Evolutionary conservation across 371 early-diverging fungal species (phyloP), one percentile per base, ranked within the genome.

Genomic region (Apophysomyces ossiformis): DNA sequence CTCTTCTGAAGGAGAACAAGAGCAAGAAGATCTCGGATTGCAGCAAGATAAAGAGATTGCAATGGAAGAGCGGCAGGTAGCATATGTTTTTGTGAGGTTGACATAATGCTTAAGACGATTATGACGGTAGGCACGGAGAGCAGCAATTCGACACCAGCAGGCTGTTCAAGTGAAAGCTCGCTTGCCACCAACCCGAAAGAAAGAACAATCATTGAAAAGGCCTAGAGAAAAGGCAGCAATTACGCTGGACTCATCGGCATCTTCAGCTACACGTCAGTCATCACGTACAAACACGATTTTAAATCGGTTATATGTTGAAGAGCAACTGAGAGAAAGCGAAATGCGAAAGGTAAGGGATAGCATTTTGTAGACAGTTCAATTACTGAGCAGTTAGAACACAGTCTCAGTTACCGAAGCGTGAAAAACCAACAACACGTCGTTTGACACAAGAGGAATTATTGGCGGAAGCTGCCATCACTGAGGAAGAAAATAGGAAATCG

Each of bases 381-480:
- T 47, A 7, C n/a, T 15, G 1, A 47, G 21, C 47, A 47, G 13
- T 1, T n/a, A 45, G 32, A 41, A 59, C 47, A 37, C 59, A 73
- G 75, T 70, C 77, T 9, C 46, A 45, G 13, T 69, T 72, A 47
- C 84, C 85, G 35, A 87, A 85, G 69, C 80, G 80, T 16, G 83
- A 84, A 58, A 69, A 75, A 57, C 76, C 78, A 3, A 71, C 74
- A 0, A 73, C 69, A 7, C 71, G 73, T 32, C 81, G 77, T 59
- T 61, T 83, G 69, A 89, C 85, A 0, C 89, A 89, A 67, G 84
- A 85, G 58, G 87, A 89, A 44, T 58, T 89, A 5, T 61, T 89
- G 54, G 84, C 77, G 36, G 87, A 89, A 61, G 89, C 89, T 12
- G 82, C 73, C 4, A 79, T 85, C 59, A 89, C 87, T 0, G 89